Evolutionary conservation across 179 eudicot genomes (phyloP).

Genomic region (Spinacia oleracea): DNA sequence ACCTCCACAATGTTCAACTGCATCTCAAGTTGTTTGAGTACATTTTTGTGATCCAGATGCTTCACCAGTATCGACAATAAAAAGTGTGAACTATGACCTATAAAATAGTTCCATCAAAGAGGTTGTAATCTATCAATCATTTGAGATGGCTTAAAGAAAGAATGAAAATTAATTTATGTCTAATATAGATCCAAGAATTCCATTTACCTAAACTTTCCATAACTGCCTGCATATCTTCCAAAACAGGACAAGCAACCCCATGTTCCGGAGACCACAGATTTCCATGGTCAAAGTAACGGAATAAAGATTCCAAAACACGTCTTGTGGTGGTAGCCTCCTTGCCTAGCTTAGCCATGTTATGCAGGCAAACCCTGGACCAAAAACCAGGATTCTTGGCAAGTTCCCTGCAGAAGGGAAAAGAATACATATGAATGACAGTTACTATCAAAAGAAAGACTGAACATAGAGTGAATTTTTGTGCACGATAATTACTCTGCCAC

Average conservation of each 20-base stretch:
- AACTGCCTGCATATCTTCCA: conserved; percentile 79
- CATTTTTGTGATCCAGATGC: conserved; percentile 98
- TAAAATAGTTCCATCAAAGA: conserved; percentile 23
- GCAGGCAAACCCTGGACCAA: conserved; percentile 93
- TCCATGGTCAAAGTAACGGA: conserved; percentile 81
- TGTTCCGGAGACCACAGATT: conserved; percentile 65
- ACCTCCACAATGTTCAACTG: conserved; percentile 83
- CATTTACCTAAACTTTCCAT: conserved; percentile 78
- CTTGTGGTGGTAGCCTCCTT: conserved; percentile 94
- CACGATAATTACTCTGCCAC: conserved; percentile 56
- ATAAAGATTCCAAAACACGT: conserved; percentile 84
- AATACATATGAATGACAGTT: not conserved
- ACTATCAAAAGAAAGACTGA: conserved; percentile 15
- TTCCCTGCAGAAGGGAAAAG: conserved; percentile 52
- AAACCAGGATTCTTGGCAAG: conserved; percentile 68
- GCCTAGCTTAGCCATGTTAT: conserved; percentile 93
- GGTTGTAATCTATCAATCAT: conserved; percentile 9
- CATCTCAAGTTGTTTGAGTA: conserved; percentile 77
- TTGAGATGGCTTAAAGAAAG: not conserved
- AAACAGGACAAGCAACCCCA: conserved; percentile 83
- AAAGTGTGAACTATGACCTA: conserved; percentile 86
- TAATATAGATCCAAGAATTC: not conserved
- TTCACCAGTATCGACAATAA: conserved; percentile 77
- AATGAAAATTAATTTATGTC: conserved; percentile 4
- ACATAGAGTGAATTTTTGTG: conserved; percentile 4